Evolutionary conservation across 2,329 filamentous ascomycete species (phyloP).

Genomic region (Fusarium buxicola): DNA sequence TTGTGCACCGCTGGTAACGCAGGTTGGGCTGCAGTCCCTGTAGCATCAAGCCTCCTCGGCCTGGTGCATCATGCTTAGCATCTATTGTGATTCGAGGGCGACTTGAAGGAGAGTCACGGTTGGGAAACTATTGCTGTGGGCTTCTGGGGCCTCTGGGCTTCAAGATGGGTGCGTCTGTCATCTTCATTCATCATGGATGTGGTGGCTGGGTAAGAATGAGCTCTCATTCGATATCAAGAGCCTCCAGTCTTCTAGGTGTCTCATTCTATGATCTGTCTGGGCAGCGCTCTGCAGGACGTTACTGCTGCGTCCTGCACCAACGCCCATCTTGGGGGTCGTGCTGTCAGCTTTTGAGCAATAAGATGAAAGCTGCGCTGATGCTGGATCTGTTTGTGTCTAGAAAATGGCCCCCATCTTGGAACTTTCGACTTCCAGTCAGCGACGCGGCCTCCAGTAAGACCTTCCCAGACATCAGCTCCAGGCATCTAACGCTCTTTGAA

Average conservation of each 20-base stretch:
- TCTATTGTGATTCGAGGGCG: constrained; percentile 28
- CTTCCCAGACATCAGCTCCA: constrained; percentile 35
- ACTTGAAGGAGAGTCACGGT: constrained; percentile 11
- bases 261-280: constrained; percentile 4
- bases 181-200: constrained; percentile 17
- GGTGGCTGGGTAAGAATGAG: constrained; percentile 21
- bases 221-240: constrained; percentile 8
- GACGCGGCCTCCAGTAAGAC: constrained; percentile 19
- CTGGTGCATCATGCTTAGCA: constrained; percentile 23
- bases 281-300: background rate
- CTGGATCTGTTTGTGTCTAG: background rate
- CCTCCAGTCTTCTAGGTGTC: background rate
- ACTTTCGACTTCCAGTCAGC: constrained; percentile 36
- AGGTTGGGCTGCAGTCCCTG: constrained; percentile 40
- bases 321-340: constrained; percentile 11
- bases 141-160: constrained; percentile 5
- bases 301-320: constrained; percentile 9
- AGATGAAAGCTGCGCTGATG: background rate
- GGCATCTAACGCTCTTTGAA: constrained; percentile 18
- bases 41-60: constrained; percentile 26
- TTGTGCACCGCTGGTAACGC: constrained; percentile 38
- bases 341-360: constrained; percentile 1
- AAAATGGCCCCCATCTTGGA: constrained; percentile 27
- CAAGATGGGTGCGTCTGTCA: constrained; percentile 16
- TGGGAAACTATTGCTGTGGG: constrained; percentile 27